These are phyloP conservation scores for Usnea hakonensis DNA, from an alignment of 495 filamentous ascomycete genomes.

Conservation along the genomic window DNA sequence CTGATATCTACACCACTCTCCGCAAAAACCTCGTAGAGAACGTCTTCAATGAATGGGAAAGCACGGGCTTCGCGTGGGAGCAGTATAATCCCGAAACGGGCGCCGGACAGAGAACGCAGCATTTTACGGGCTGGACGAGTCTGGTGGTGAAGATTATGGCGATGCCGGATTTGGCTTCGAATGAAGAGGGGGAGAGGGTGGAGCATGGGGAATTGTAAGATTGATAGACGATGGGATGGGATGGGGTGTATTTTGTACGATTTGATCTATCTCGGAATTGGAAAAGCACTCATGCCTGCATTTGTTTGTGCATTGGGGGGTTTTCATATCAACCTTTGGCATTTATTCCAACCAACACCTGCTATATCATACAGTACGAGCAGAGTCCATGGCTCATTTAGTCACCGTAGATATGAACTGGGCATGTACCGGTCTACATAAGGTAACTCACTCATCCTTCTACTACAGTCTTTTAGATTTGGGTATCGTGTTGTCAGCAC, in stretches of 20 bases:
- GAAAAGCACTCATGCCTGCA: too few species aligned
- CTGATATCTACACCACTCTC: constrained; percentile 65
- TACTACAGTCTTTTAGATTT: too few species aligned
- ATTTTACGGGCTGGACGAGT: constrained; percentile 98
- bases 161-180: constrained; percentile 55
- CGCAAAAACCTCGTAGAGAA: constrained; percentile 82
- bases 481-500: too few species aligned
- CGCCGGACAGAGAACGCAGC: constrained; percentile 85
- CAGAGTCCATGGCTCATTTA: too few species aligned
- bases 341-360: too few species aligned
- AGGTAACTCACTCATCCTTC: too few species aligned
- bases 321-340: too few species aligned
- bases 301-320: too few species aligned
- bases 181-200: not conserved
- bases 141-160: constrained; percentile 96
- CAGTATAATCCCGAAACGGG: constrained; percentile 96
- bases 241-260: not conserved
- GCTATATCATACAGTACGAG: too few species aligned
- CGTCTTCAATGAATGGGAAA: constrained; percentile 77
- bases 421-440: too few species aligned
- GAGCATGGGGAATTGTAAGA: constrained; percentile 44
- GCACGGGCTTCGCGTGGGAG: constrained; percentile 97
- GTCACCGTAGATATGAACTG: too few species aligned
- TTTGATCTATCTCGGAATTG: too few species aligned
- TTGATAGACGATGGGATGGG: not conserved